Evolutionary conservation across 2,329 filamentous ascomycete genomes (phyloP).

Genomic region (Ophiostoma fasciatum): DNA sequence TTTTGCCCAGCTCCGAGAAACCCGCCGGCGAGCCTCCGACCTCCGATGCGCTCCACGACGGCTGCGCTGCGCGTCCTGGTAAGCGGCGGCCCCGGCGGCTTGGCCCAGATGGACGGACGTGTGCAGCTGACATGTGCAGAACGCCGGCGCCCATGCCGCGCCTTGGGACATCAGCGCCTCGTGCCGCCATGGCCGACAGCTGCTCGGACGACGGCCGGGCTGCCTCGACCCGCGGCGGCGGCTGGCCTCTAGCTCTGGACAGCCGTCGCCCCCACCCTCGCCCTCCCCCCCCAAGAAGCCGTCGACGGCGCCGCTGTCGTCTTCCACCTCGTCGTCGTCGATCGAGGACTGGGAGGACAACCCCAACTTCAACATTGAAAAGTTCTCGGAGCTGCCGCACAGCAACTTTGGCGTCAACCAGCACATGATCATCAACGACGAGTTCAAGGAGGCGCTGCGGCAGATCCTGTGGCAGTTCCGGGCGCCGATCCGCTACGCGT

Average conservation of each 20-base stretch:
- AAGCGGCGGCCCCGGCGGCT: background rate
- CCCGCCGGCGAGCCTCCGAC: no score
- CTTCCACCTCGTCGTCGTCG: slow-evolving; percentile 10
- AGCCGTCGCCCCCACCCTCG: slow-evolving; percentile 13
- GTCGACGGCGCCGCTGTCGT: slow-evolving; percentile 10
- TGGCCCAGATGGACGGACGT: no score
- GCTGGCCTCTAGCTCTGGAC: no score
- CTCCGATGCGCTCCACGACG: slow-evolving; percentile 5
- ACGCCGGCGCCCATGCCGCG: no score
- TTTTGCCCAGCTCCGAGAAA: no score
- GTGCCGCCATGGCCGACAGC: no score
- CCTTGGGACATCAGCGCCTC: no score
- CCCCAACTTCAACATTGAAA: slow-evolving; percentile 53
- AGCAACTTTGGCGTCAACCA: slow-evolving; percentile 86
- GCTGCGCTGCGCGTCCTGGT: slow-evolving; percentile 8
- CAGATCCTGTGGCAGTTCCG: slow-evolving; percentile 82
- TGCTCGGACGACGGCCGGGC: no score
- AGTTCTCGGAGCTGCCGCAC: slow-evolving; percentile 63
- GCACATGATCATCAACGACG: slow-evolving; percentile 87
- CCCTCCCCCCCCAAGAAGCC: slow-evolving; percentile 1
- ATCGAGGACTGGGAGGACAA: slow-evolving; percentile 58
- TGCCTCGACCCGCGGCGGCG: no score
- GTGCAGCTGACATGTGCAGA: no score
- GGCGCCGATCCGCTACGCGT: slow-evolving; percentile 88
- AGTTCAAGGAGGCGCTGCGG: slow-evolving; percentile 82